A percentile compares a stretch with the other conserved stretches of the same genome.
Evolutionary conservation across 2,329 filamentous ascomycete species (phyloP).

Genomic region (Tothia fuscella): DNA sequence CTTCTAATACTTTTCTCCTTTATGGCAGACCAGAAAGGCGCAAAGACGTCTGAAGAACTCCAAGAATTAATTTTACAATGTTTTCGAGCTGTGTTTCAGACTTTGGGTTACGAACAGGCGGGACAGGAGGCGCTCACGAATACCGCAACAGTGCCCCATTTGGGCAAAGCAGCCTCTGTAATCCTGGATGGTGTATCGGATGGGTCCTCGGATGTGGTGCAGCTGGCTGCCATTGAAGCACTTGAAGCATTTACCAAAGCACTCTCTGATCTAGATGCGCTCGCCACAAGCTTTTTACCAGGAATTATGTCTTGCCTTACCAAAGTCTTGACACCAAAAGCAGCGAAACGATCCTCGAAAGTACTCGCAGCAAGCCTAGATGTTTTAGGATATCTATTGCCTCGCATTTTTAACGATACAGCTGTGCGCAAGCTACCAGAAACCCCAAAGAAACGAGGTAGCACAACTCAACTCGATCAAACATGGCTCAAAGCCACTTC

Average conservation of each 20-base stretch:
- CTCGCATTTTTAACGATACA: constrained; percentile 34
- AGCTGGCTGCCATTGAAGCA: constrained; percentile 55
- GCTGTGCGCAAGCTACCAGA: constrained; percentile 21
- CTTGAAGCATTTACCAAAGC: constrained; percentile 50
- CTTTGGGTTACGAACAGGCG: constrained; percentile 38
- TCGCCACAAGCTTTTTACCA: constrained; percentile 70
- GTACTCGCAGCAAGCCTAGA: constrained; percentile 29
- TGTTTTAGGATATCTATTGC: constrained; percentile 39
- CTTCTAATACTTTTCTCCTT: constrained; percentile 76
- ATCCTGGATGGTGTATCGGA: constrained; percentile 38
- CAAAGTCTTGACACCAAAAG: constrained; percentile 56
- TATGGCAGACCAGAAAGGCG: constrained; percentile 55
- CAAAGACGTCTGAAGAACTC: constrained; percentile 59
- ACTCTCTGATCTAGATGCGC: constrained; percentile 58
- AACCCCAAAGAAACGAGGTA: constrained; percentile 6
- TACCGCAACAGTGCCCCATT: constrained; percentile 54
- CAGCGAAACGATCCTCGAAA: constrained; percentile 24
- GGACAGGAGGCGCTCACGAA: constrained; percentile 40
- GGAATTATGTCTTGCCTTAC: constrained; percentile 74
- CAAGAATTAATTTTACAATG: constrained; percentile 58
- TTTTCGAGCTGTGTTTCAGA: constrained; percentile 52
- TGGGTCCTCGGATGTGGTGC: constrained; percentile 56
- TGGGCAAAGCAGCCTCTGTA: constrained; percentile 73
- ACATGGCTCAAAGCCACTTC: constrained; percentile 73
- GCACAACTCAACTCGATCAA: constrained; percentile 27